Base-by-base conservation (phyloP, 345 rosid species). In the Bruguiera sexangula region DNA sequence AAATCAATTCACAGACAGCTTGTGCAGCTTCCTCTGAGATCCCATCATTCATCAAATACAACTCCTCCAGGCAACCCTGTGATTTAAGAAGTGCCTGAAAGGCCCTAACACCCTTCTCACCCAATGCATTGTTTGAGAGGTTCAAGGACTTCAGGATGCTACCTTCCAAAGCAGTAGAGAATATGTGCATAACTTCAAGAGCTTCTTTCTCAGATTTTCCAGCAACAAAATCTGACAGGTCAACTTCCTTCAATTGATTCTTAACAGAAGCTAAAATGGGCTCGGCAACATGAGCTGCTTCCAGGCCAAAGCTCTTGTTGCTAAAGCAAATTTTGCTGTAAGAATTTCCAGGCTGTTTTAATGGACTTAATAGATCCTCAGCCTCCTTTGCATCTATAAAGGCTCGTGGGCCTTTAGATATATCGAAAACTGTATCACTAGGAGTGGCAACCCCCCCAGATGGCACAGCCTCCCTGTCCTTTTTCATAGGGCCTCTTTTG, bases 51-150 rank as follows among this genome's bases (percentile, higher is more conserved):
- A 89, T 88, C 65, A 94, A 66, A 80, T 83, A 89, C 22, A 94
- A 87, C 83, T 91, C 90, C 82, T 91, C 95, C 77, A 94, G 75
- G 77, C 81, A 77, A 55, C 81, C 83, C 79, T 82, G 96, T 30
- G 98, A 91, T 68, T 80, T 77, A 29, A 94, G 80, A 24, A 94
- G 96, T 46, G 86, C 71, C 26, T 79, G 80, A 78, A 91, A 91
- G 63, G 97, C 97, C 80, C 93, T 83, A 54, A 94, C 86, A 71
- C 98, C 98, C 63, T 94, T 91, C 80, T 91, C 96, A 27, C 98
- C 97, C 81, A 94, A 77, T 60, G 98, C 98, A 72, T 94, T 94
- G 29, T 91, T 79, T 19, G 98, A 91, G 37, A 94, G 87, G 80
- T 91, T 84, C 73, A 94, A 80, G 73, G 79, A 91, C 46, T 68